Evolutionary conservation across 2,329 filamentous ascomycete genomes (phyloP).

Genomic region (Fusarium compactum): DNA sequence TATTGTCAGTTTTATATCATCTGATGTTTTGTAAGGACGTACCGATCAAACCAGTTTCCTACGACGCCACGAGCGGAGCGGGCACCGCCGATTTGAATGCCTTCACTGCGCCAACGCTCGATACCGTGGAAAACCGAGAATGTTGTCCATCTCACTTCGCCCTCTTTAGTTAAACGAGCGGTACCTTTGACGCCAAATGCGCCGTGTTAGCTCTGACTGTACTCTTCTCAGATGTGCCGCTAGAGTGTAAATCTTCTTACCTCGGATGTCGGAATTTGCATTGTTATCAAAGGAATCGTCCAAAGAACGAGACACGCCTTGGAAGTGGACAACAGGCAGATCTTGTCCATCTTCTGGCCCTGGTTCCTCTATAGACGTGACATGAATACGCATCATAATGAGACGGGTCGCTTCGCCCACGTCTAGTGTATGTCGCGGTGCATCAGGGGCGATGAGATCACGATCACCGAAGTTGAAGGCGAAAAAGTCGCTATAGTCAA

Average conservation of each 20-base stretch:
- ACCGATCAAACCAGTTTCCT: conserved; percentile 84
- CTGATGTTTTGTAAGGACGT: conserved; percentile 38
- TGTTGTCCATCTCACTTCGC: conserved; percentile 81
- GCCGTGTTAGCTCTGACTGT: conserved; percentile 31
- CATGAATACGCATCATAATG: conserved; percentile 74
- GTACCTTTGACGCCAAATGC: conserved; percentile 59
- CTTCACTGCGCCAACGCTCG: conserved; percentile 81
- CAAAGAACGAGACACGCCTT: conserved; percentile 70
- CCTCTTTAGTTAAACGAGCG: conserved; percentile 74
- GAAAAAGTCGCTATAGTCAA: conserved; percentile 80
- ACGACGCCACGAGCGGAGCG: conserved; percentile 74
- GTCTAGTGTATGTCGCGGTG: conserved; percentile 65
- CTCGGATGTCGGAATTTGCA: conserved; percentile 73
- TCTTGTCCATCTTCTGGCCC: conserved; percentile 67
- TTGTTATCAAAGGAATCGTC: conserved; percentile 76
- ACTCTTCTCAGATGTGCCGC: background rate
- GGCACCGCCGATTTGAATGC: conserved; percentile 78
- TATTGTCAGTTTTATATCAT: background rate
- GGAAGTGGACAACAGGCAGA: conserved; percentile 76
- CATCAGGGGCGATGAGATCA: conserved; percentile 55
- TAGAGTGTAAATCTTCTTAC: conserved; percentile 55
- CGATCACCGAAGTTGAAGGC: conserved; percentile 74
- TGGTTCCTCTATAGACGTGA: conserved; percentile 70
- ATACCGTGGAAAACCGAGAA: conserved; percentile 73
- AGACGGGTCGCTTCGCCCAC: conserved; percentile 76